Percentiles rank a stretch among this genome's conserved stretches.
Evolutionary conservation across 257 asterid species (phyloP).

Genomic region (Petunia axillaris): DNA sequence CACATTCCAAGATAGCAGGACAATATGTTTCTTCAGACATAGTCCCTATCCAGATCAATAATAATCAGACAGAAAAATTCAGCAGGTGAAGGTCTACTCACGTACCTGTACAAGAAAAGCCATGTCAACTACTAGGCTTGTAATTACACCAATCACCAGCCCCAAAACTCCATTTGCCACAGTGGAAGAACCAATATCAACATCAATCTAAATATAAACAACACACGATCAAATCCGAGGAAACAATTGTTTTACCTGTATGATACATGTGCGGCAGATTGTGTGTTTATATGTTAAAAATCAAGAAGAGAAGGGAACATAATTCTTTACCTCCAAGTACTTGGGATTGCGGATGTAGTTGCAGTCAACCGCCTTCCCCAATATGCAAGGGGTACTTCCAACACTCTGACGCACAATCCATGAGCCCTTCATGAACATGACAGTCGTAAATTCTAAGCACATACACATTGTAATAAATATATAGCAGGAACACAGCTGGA

Average conservation of each 20-base stretch:
- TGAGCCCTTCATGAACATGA: slow-evolving; percentile 65
- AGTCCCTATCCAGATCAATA: background rate
- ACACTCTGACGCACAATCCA: slow-evolving; percentile 99
- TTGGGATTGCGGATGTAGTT: slow-evolving; percentile 84
- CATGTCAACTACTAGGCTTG: slow-evolving; percentile 94
- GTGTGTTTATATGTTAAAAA: background rate
- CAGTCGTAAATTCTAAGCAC: slow-evolving; percentile 14
- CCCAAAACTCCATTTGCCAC: slow-evolving; percentile 99
- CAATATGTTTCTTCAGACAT: background rate
- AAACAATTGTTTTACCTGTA: background rate
- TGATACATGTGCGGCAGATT: background rate
- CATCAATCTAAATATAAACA: slow-evolving; percentile 63
- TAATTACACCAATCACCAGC: slow-evolving; percentile 89
- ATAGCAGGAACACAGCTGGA: slow-evolving; percentile 2
- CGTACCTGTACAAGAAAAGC: slow-evolving; percentile 99
- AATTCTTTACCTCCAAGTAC: slow-evolving; percentile 73
- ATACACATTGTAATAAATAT: slow-evolving; percentile 14
- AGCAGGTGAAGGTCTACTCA: slow-evolving; percentile 22
- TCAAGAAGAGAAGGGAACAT: slow-evolving; percentile 17
- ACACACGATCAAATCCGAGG: background rate
- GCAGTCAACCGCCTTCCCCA: slow-evolving; percentile 98
- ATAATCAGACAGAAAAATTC: background rate
- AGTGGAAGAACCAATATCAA: slow-evolving; percentile 95
- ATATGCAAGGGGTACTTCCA: slow-evolving; percentile 96
- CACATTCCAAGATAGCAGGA: slow-evolving; percentile 8